A percentile compares a stretch with the other conserved stretches of the same genome.
Conservation (phyloP, 331 rosid genomes). For the Quercus phellos region DNA sequence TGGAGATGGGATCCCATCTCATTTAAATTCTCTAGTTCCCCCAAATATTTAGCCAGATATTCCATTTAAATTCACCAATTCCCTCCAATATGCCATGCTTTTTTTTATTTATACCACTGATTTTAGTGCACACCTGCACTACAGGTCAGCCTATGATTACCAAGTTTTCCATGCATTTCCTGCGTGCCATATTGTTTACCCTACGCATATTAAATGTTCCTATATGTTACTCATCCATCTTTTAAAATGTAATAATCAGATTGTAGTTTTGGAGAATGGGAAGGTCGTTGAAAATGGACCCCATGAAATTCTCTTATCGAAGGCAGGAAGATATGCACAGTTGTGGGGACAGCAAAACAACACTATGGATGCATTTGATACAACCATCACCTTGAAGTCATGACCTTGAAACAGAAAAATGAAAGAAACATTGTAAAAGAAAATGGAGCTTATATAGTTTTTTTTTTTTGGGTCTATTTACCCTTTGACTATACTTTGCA, state of each 20-base stretch:
- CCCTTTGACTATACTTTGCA: conserved; percentile 7
- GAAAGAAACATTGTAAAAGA: not conserved
- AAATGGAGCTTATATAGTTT: conserved; percentile 1
- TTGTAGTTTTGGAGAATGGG: conserved; percentile 89
- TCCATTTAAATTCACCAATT: too few relatives aligned
- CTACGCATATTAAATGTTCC: not conserved
- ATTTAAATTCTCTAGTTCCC: too few relatives aligned
- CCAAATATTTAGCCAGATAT: too few relatives aligned
- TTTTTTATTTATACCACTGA: not conserved
- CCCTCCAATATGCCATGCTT: too few relatives aligned
- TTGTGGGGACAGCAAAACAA: conserved; percentile 96
- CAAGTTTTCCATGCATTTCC: not conserved
- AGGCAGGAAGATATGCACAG: conserved; percentile 91
- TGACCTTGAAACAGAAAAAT: conserved; percentile 3
- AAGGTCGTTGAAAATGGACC: conserved; percentile 91
- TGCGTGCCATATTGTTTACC: not conserved
- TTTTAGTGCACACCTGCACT: not conserved
- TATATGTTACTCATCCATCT: not conserved
- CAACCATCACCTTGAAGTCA: conserved; percentile 46
- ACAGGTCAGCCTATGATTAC: not conserved
- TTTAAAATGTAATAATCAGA: conserved; percentile 38
- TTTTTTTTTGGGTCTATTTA: conserved; percentile 1
- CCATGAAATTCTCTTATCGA: conserved; percentile 72
- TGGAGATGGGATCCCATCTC: not conserved
- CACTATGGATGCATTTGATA: conserved; percentile 66